A percentile compares a stretch with the other conserved stretches of the same genome.
These are phyloP conservation scores for Serpula lacrymans DNA, from an alignment of 768 basidiomycete genomes.

Conservation along the genomic window DNA sequence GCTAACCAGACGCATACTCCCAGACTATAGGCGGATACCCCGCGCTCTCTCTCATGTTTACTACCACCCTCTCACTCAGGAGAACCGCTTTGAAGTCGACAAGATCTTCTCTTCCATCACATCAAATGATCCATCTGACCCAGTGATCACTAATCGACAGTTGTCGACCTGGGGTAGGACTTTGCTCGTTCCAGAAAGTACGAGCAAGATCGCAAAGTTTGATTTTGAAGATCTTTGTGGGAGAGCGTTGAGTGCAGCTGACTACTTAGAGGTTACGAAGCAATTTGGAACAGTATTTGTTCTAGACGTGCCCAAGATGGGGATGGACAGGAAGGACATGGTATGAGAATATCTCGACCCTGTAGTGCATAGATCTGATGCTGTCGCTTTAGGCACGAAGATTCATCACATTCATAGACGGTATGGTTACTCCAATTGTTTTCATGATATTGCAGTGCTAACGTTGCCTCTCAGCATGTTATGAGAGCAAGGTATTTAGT, in stretches of 20 bases:
- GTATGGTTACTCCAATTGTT: conserved; percentile 36
- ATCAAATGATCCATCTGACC: conserved; percentile 48
- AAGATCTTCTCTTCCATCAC: conserved; percentile 82
- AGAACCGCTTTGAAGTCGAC: conserved; percentile 65
- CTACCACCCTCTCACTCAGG: conserved; percentile 71
- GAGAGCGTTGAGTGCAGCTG: conserved; percentile 86
- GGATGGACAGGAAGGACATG: conserved; percentile 80
- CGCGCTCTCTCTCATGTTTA: conserved; percentile 93
- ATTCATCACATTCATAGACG: conserved; percentile 98
- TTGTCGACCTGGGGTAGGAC: conserved; percentile 91
- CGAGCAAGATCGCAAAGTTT: conserved; percentile 79
- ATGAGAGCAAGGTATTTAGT: conserved; percentile 72
- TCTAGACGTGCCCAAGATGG: conserved; percentile 85
- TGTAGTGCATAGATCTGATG: not conserved
- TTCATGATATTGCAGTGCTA: not conserved
- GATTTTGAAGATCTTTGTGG: conserved; percentile 85
- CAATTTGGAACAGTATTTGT: conserved; percentile 88
- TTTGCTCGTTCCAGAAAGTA: conserved; percentile 75
- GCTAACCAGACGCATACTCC: conserved; percentile 4
- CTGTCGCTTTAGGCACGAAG: conserved; percentile 70
- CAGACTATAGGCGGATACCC: conserved; percentile 94
- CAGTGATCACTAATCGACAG: conserved; percentile 56
- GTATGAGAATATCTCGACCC: conserved; percentile 41
- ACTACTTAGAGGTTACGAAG: conserved; percentile 92
- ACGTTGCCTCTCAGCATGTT: conserved; percentile 57